Base-by-base conservation (phyloP, 148 eudicot genomes). In the Cornus florida region DNA sequence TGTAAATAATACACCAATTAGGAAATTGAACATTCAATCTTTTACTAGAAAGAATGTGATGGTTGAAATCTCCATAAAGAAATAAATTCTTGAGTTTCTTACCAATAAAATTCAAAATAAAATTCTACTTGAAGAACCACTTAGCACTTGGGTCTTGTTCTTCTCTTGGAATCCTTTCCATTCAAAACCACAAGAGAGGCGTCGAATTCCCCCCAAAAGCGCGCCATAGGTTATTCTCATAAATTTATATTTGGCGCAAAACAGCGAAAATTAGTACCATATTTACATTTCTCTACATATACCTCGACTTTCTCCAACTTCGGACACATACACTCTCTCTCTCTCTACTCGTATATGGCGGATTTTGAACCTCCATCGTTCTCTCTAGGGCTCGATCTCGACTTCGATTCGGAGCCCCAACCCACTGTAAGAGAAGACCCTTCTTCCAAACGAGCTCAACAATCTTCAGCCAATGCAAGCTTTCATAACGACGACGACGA, bases 281-380 rank as follows among this genome's bases (percentile, higher is more conserved):
- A 53, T 13, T 6, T 13, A 53, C 17, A 14, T 14, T 33, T 33
- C 35, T 33, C 22, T 41, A 65, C 70, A 48, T 8, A 64, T 69
- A 67, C 31, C 67, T 70, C 67, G 1, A 23, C n/a, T 69, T 71
- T 20, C 65, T 46, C 39, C 38, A 56, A 69, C 20, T 46, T 70
- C 50, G 24, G 64, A n/a, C n/a, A 59, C 64, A 56, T 35, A 7
- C 53, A 11, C 60, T 50, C 31, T 33, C 69, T 38, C 28, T 74
- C 65, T 71, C 57, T 64, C 70, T 41, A 46, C 31, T 50, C 83
- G 19, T 62, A 17, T 67, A 91, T 89, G 93, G 88, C 89, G 41
- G 94, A 88, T 78, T 85, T 90, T 67, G 93, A 92, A 19, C 87
- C 94, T 59, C 97, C 98, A 38, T 92, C 98, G 3, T 94, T 94